Percentiles rank a stretch among this genome's conserved stretches.
phyloP scores from a whole-genome alignment of 176 grass and related monocot species.

The Secale cereale region DNA sequence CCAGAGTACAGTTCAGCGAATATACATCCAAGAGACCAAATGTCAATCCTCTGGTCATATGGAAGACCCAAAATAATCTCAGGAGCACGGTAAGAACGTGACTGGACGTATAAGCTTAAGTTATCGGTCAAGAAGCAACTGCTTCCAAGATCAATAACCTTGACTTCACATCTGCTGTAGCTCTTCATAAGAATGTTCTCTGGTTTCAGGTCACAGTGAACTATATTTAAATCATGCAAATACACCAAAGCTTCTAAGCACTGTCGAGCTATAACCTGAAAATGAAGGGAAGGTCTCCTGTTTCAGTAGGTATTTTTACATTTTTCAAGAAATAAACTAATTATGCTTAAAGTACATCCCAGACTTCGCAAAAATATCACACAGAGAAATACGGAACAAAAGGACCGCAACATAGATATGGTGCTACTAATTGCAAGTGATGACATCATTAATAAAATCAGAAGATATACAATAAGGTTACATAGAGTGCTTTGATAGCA shows the following conservation, averaged over 20 bases:
- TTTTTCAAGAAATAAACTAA: slow-evolving; percentile 27
- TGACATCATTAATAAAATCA: neutral
- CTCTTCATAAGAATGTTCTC: slow-evolving; percentile 99
- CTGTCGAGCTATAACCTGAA: slow-evolving; percentile 87
- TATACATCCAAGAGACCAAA: slow-evolving; percentile 99
- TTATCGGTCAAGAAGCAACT: slow-evolving; percentile 93
- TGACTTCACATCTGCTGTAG: slow-evolving; percentile 97
- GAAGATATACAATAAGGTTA: neutral
- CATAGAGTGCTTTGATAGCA: slow-evolving; percentile 2
- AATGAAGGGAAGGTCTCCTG: neutral
- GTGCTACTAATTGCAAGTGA: neutral
- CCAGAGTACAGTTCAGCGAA: slow-evolving; percentile 84
- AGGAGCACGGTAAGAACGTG: slow-evolving; percentile 94
- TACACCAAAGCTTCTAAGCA: slow-evolving; percentile 88
- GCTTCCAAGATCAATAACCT: slow-evolving; percentile 98
- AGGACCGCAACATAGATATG: neutral
- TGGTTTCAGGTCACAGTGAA: slow-evolving; percentile 96
- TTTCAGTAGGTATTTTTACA: neutral
- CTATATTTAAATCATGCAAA: slow-evolving; percentile 85
- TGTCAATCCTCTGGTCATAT: slow-evolving; percentile 93
- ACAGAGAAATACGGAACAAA: neutral
- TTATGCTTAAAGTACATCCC: neutral
- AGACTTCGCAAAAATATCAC: neutral
- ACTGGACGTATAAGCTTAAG: slow-evolving; percentile 86
- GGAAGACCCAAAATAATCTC: slow-evolving; percentile 91